Conservation (phyloP, 1,284 basidiomycete species). For the Psilocybe mexicana region DNA sequence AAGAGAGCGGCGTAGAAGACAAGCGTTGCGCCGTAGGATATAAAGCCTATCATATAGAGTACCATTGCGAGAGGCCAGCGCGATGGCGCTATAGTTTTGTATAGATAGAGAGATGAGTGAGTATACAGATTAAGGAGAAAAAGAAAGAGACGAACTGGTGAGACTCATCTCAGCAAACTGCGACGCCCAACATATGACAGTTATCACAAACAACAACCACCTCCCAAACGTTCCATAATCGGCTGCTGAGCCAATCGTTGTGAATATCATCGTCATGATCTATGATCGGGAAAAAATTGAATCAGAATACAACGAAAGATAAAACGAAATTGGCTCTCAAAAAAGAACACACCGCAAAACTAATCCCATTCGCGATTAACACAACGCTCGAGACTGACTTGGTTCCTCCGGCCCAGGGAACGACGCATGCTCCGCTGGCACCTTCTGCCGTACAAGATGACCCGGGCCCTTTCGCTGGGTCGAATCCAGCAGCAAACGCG, state of each 20-base stretch:
- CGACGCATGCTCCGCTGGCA: conserved; percentile 68
- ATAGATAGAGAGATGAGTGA: not conserved
- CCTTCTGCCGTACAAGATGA: conserved; percentile 56
- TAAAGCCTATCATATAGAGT: conserved; percentile 81
- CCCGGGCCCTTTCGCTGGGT: conserved; percentile 64
- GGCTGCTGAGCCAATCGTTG: conserved; percentile 78
- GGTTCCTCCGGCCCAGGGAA: conserved; percentile 70
- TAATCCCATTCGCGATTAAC: conserved; percentile 72
- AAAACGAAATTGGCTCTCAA: not conserved
- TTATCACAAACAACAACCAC: conserved; percentile 73
- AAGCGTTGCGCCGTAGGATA: conserved; percentile 73
- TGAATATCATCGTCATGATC: conserved; percentile 80
- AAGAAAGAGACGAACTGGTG: conserved; percentile 48
- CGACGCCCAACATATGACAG: conserved; percentile 76
- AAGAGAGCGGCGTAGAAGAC: conserved; percentile 85
- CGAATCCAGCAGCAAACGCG: conserved; percentile 66
- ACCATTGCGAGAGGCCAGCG: conserved; percentile 78
- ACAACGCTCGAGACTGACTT: conserved; percentile 75
- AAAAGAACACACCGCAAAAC: conserved; percentile 60
- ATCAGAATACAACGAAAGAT: not conserved
- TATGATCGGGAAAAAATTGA: conserved; percentile 20
- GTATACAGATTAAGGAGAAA: not conserved
- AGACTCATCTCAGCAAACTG: conserved; percentile 78
- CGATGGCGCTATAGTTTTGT: conserved; percentile 33
- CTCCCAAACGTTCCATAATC: conserved; percentile 82